Evolutionary conservation across 2,329 filamentous ascomycete species (phyloP), one percentile per base, ranked within the genome.

Genomic region (Botryotinia globosa): DNA sequence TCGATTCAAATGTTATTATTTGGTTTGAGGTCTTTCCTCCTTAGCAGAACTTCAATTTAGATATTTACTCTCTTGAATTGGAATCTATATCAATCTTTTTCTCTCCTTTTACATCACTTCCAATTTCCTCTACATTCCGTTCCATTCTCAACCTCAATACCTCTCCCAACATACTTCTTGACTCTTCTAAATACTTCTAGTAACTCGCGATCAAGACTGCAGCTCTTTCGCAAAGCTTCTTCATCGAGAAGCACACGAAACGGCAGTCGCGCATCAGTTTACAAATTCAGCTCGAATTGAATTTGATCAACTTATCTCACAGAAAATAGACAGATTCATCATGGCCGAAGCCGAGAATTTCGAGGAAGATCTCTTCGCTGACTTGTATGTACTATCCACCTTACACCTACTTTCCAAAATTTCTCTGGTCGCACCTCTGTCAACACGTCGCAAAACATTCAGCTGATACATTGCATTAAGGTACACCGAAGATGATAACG

Each of bases 351-450:
- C 88, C 70, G 92, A 94, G 80, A 92, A 93, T 77, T 90, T 94
- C 77, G 94, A 97, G 78, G 94, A 97, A 80, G 94, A 97, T 87
- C 92, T 97, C 83, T 97, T 97, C 83, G 94, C 94, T 79, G 94
- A 97, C 84, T 89, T 97, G 94, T 97, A 86, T 84, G 93, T 87
- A 72, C 61, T 25, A 63, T 32, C 34, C 32, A 42, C 25, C 18
- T 34, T 14, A 16, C n/a, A 48, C 29, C 54, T 51, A 37, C 29
- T 63, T n/a, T 34, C 37, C 64, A 54, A 39, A 25, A 37, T 48
- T 32, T 37, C 32, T 25, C 12, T 34, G 58, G 56, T 70, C 32
- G 44, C 68, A 51, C 58, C n/a, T 64, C 22, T 34, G 37, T 34
- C 48, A 39, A 51, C 45, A 32, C 59, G 29, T 42, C 32, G 69